A percentile compares a stretch with the other conserved stretches of the same genome.
These are phyloP conservation scores for Saturnispora silvae DNA, from an alignment of 805 yeast species.

Conservation along the genomic window DNA sequence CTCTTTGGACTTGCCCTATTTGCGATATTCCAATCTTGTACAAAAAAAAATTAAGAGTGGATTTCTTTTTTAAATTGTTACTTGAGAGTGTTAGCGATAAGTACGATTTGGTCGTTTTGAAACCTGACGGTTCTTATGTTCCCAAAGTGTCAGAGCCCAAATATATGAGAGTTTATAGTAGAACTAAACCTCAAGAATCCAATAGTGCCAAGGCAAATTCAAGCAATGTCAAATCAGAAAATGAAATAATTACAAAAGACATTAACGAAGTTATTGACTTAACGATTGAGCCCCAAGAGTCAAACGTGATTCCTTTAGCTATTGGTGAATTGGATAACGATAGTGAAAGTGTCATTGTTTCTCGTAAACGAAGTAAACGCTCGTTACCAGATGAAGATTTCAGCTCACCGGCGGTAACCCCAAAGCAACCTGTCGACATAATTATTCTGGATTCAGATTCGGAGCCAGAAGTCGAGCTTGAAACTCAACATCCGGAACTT, in stretches of 20 bases:
- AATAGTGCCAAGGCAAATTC: neutral
- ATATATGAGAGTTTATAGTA: conserved; percentile 6
- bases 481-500: no score
- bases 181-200: neutral
- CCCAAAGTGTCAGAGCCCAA: conserved; percentile 16
- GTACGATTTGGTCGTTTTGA: conserved; percentile 56
- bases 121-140: conserved; percentile 67
- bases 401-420: neutral
- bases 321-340: neutral
- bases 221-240: conserved; percentile 10
- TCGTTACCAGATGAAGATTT: neutral
- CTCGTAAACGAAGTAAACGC: neutral
- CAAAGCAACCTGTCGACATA: neutral
- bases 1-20: conserved; percentile 84
- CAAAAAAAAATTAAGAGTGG: conserved; percentile 60
- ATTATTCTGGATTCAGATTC: conserved; percentile 4
- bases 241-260: conserved; percentile 7
- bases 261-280: conserved; percentile 6
- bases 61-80: conserved; percentile 57
- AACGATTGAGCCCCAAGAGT: neutral
- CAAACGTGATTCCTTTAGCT: neutral
- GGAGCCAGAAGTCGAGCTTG: neutral
- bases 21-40: conserved; percentile 48
- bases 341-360: neutral
- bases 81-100: conserved; percentile 39